These are phyloP conservation scores for Pterula multifida DNA, from an alignment of 1,284 basidiomycete species.

Conservation along the genomic window DNA sequence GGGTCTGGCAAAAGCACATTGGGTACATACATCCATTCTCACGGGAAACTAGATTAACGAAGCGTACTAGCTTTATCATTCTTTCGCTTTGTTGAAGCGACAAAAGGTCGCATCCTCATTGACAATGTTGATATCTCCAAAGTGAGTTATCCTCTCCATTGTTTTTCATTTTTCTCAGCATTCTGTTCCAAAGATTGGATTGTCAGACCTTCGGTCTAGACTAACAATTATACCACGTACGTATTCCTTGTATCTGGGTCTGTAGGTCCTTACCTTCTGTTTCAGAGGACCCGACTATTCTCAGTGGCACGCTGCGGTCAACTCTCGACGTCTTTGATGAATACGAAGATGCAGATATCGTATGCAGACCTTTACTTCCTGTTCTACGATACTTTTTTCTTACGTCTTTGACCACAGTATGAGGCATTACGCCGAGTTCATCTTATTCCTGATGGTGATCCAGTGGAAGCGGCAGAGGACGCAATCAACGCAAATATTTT, in stretches of 20 bases:
- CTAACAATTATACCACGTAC: slow-evolving; percentile 89
- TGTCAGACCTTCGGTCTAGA: slow-evolving; percentile 75
- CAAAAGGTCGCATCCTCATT: slow-evolving; percentile 70
- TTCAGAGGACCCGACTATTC: slow-evolving; percentile 80
- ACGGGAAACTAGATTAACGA: no score
- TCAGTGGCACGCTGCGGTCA: slow-evolving; percentile 78
- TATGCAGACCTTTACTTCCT: slow-evolving; percentile 20
- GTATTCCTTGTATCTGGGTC: slow-evolving; percentile 13
- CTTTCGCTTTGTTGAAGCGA: slow-evolving; percentile 92
- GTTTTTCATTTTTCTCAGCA: no score
- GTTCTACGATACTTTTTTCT: background rate
- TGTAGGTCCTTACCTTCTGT: slow-evolving; percentile 1
- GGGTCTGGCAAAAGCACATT: slow-evolving; percentile 25
- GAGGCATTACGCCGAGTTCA: slow-evolving; percentile 84
- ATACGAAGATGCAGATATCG: slow-evolving; percentile 79
- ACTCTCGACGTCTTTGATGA: slow-evolving; percentile 89
- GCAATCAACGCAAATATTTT: slow-evolving; percentile 76
- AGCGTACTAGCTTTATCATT: slow-evolving; percentile 80
- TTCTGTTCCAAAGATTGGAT: slow-evolving; percentile 7
- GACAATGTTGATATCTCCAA: slow-evolving; percentile 82
- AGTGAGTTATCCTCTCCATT: slow-evolving; percentile 46
- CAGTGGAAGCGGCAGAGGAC: slow-evolving; percentile 36
- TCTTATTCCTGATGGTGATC: slow-evolving; percentile 55
- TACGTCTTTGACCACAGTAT: slow-evolving; percentile 33
- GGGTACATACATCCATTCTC: background rate